Evolutionary conservation across 1,284 basidiomycete genomes (phyloP).

Genomic region (Ustilago vetiveriae): DNA sequence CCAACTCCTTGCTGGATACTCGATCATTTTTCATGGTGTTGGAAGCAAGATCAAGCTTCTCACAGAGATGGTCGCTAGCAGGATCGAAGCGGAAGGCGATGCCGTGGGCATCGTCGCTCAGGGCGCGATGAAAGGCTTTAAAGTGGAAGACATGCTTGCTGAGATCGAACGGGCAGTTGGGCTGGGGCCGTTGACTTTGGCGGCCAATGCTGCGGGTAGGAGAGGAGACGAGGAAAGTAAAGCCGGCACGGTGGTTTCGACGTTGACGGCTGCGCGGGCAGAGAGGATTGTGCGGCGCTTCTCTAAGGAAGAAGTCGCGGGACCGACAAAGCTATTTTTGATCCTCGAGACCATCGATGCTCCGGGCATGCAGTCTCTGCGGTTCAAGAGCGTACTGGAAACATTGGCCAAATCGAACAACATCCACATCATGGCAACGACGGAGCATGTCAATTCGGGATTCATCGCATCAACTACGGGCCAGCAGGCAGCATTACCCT

Average conservation of each 20-base stretch:
- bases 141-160: slow-evolving; percentile 43
- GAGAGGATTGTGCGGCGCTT: slow-evolving; percentile 35
- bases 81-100: slow-evolving; percentile 39
- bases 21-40: slow-evolving; percentile 48
- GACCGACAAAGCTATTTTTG: slow-evolving; percentile 35
- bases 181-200: slow-evolving; percentile 24
- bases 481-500: slow-evolving; percentile 2
- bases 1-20: slow-evolving; percentile 41
- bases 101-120: slow-evolving; percentile 50
- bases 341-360: slow-evolving; percentile 46
- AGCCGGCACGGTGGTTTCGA: slow-evolving; percentile 21
- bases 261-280: slow-evolving; percentile 30
- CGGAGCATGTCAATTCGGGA: slow-evolving; percentile 44
- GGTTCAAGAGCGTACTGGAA: slow-evolving; percentile 39
- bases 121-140: slow-evolving; percentile 47
- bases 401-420: slow-evolving; percentile 17
- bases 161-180: slow-evolving; percentile 35
- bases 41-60: slow-evolving; percentile 38
- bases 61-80: slow-evolving; percentile 13
- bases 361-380: slow-evolving; percentile 37
- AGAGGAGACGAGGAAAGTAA: slow-evolving; percentile 1
- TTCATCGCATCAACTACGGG: slow-evolving; percentile 28
- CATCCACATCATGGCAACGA: slow-evolving; percentile 49
- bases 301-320: background rate
- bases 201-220: slow-evolving; percentile 1